These are phyloP conservation scores for Coniella vitis DNA, from an alignment of 2,329 filamentous ascomycete genomes.

Conservation along the genomic window DNA sequence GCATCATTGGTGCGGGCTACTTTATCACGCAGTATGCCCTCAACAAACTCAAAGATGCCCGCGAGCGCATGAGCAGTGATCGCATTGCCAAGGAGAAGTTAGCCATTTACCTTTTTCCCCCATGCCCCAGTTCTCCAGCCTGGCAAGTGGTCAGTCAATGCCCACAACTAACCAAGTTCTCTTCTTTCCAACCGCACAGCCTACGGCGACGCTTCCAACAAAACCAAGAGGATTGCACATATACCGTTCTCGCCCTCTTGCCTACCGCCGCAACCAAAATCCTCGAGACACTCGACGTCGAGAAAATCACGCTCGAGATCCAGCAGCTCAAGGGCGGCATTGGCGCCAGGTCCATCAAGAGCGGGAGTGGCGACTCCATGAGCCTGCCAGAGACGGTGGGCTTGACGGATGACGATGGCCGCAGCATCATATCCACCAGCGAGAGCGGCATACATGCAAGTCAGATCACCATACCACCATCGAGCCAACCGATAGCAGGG, in stretches of 20 bases:
- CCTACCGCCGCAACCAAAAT: constrained; percentile 89
- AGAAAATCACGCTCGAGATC: constrained; percentile 86
- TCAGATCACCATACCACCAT: constrained; percentile 56
- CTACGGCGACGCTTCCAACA: constrained; percentile 94
- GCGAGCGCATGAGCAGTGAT: constrained; percentile 94
- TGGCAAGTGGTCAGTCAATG: too few species aligned
- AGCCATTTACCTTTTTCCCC: constrained; percentile 21
- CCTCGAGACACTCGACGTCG: constrained; percentile 79
- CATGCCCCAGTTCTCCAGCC: background rate
- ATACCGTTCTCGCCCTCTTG: constrained; percentile 90
- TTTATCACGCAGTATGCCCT: constrained; percentile 88
- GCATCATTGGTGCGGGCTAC: constrained; percentile 84
- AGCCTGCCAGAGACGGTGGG: constrained; percentile 60
- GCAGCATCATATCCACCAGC: constrained; percentile 69
- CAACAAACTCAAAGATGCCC: constrained; percentile 83
- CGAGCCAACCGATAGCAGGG: constrained; percentile 31
- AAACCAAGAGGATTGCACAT: constrained; percentile 98
- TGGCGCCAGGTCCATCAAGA: constrained; percentile 32
- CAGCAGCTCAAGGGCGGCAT: constrained; percentile 79
- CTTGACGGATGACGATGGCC: constrained; percentile 74
- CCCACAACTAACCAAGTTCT: too few species aligned
- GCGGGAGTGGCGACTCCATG: constrained; percentile 47
- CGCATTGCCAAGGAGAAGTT: constrained; percentile 96
- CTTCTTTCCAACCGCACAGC: constrained; percentile 39
- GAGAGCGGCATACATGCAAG: constrained; percentile 80